These are phyloP conservation scores for Dunaliella primolecta DNA, from an alignment of 139 green algal species.

Conservation along the genomic window DNA sequence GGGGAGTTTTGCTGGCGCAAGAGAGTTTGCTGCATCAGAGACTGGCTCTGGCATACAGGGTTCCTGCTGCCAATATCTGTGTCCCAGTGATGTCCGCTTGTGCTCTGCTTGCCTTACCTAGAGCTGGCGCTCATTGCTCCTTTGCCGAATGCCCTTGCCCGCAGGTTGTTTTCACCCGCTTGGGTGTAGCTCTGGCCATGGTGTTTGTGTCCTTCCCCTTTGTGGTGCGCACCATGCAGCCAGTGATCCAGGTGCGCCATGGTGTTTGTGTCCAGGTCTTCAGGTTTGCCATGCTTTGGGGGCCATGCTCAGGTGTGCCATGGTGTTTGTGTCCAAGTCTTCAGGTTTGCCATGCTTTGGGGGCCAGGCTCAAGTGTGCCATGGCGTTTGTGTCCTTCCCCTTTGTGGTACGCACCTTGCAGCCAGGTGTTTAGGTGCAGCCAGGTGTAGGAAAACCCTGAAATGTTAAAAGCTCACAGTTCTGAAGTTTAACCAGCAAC, in stretches of 20 bases:
- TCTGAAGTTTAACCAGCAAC: too few relatives aligned
- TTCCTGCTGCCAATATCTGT: neutral
- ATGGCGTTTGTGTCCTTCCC: slow-evolving; percentile 81
- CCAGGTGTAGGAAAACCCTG: too few relatives aligned
- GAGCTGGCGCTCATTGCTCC: slow-evolving; percentile 30
- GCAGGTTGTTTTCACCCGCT: slow-evolving; percentile 56
- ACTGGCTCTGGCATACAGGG: too few relatives aligned
- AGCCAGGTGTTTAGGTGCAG: slow-evolving; percentile 62
- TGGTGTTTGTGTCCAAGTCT: too few relatives aligned
- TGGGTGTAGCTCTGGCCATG: slow-evolving; percentile 65
- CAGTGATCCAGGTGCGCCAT: slow-evolving; percentile 59
- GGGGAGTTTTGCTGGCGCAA: too few relatives aligned
- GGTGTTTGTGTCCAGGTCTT: slow-evolving; percentile 25
- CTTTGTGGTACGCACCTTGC: slow-evolving; percentile 72
- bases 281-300: too few relatives aligned
- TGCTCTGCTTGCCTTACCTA: neutral
- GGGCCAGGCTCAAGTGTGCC: too few relatives aligned
- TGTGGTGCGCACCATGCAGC: slow-evolving; percentile 72
- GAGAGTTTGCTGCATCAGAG: too few relatives aligned
- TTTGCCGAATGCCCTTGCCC: slow-evolving; percentile 32
- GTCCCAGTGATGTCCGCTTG: neutral
- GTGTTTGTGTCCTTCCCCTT: slow-evolving; percentile 79
- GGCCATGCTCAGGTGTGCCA: too few relatives aligned
- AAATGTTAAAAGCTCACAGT: too few relatives aligned
- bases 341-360: too few relatives aligned